Base-by-base conservation (phyloP, 23 red algal species). In the Cyanidiococcus yangmingshanensis region DNA sequence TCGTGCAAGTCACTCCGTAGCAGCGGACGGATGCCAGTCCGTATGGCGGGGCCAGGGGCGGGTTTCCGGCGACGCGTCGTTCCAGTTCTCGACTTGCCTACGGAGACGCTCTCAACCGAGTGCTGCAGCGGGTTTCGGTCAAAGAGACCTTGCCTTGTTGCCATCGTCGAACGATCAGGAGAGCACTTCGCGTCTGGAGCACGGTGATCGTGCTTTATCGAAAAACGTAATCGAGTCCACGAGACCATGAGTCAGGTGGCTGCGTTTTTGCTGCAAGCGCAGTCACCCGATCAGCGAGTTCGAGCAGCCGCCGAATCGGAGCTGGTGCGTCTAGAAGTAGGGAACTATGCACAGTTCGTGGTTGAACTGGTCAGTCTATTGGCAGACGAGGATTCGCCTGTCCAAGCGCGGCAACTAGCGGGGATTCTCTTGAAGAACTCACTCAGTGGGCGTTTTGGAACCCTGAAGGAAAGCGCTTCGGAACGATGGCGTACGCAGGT, bases 361-460 rank as follows among this genome's bases (percentile, higher is more conserved):
- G 58, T 76, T 38, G 86, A 67, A 35, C 84, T 98, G 58, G 85
- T 82, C 16, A 76, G 76, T 68, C 79, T 90, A 74, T 82, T 98
- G 41, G 82, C 82, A 40, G 76, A 84, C 21, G 85, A 91, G 51
- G 75, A 36, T 37, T 68, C 79, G 75, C 85, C 89, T 17, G 76
- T 86, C 2, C 71, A 91, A 79, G 84, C 82, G 58, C 84, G 94
- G 41, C 94, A 88, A 57, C 82, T 98, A 38, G 94, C 94, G 17
- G 87, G 83, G 54, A 80, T 98, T 39, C 77, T 98, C 38, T 54
- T 98, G 35, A 98, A 98, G 76, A 98, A 98, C 85, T 74, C 82
- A 3, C 68, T 98, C 76, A 82, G 89, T 38, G 57, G 84, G 17
- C 75, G 85, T 37, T 85, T 82, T 57, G 77, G 50, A 31, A 40